Evolutionary conservation across 306 rosid genomes (phyloP), one percentile per base, ranked within the genome.

Genomic region (Biancaea sappan): DNA sequence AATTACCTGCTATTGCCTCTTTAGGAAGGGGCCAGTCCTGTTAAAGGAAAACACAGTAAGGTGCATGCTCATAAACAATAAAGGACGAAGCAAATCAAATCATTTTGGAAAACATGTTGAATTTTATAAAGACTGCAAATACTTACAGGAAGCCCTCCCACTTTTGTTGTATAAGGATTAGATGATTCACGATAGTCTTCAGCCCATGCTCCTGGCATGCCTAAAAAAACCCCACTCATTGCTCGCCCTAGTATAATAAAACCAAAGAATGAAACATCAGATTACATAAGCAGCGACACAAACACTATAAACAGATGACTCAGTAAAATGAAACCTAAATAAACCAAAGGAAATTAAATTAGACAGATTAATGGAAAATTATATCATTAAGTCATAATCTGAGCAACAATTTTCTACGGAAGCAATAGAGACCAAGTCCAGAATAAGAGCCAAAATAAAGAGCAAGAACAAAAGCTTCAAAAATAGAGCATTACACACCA

Each of bases 121-220:
- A 31, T 16, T 59, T 15, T 8, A 6, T 18, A 62, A 29, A 6
- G 18, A 29, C 4, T 41, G 46, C 15, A 74, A 12, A 32, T 56
- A 68, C 92, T 79, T 77, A 93, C 98, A 77, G 98, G 97, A 60
- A 94, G 40, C 60, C 98, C 98, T 62, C 98, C 97, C 21, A 88
- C 73, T 89, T 94, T 94, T 11, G 89, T 76, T 5, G 96, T 89
- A 64, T 73, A 88, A 57, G 89, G 85, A 91, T 89, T 96, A 43
- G 97, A 63, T 1, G 80, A 54, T 56, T 94, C 98, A 4, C 74
- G 52, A 59, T 48, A 29, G 76, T 89, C 79, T 24, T 81, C 28
- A 0, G 97, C 97, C 97, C 96, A 94, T 21, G 86, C 84, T 2
- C 98, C 98, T 3, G 97, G 97, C 84, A 94, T 59, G 28, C 98